Evolutionary conservation across 1,284 basidiomycete species (phyloP), one percentile per base, ranked within the genome.

Genomic region (Chondrostereum purpureum): DNA sequence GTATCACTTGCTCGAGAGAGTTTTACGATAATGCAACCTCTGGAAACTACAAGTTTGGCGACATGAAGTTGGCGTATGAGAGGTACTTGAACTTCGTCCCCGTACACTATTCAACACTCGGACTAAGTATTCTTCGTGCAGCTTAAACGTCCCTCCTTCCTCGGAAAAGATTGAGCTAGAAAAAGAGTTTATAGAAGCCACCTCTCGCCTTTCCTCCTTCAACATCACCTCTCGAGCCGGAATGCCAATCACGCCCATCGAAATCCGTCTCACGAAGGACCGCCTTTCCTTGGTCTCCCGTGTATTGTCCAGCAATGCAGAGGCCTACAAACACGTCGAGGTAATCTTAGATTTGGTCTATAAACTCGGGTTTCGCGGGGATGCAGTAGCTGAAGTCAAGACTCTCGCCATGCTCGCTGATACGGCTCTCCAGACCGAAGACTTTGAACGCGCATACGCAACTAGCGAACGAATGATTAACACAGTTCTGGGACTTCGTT

Each of bases 21-120:
- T 83, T 94, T 53, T 97, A 96, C 63, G 91, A 96, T 60, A 95
- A 95, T 54, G 88, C 94, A 3, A 83, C 76, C 51, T 88, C 83
- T 1, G 93, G 91, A 2, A 97, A 96, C 58, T 86, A 92, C 58
- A 88, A 92, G 54, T 77, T 80, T 39, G 92, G 92, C 4, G 90
- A 94, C 43, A 96, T 97, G 92, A 94, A 92, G 63, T 69, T 92
- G 33, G 93, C 93, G 1, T 93, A 93, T 62, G 90, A 95, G 48
- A 95, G 92, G 93, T 94, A 61, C 59, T 18, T 17, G 14, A 19
- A 48, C 23, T 38, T n/a, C 23, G 36, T n/a, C n/a, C n/a, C n/a
- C n/a, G n/a, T n/a, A n/a, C n/a, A n/a, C n/a, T n/a, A n/a, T n/a
- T n/a, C n/a, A n/a, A n/a, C n/a, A n/a, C n/a, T n/a, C 39, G 8